A percentile compares a stretch with the other conserved stretches of the same genome.
Conservation (phyloP, 208 protist genomes). For the Wallacemonas collosoma region DNA sequence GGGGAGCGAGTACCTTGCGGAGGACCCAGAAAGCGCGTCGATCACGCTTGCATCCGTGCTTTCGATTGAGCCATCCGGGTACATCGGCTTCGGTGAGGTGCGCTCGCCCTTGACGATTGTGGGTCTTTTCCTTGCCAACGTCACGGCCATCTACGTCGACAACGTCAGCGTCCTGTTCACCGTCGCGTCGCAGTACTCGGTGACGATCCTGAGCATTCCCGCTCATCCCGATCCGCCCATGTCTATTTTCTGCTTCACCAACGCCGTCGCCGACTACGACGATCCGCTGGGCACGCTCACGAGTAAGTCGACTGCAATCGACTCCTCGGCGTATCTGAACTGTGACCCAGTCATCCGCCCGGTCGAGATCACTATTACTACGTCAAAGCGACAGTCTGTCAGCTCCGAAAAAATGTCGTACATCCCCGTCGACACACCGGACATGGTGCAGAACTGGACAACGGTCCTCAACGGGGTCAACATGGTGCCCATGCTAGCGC, state of each 20-base stretch:
- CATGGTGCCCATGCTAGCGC: conserved; percentile 27
- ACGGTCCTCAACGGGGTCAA: conserved; percentile 35
- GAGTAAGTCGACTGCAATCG: neutral
- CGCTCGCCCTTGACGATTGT: conserved; percentile 33
- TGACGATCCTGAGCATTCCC: conserved; percentile 27
- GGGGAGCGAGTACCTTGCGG: neutral
- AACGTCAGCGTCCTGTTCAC: conserved; percentile 21
- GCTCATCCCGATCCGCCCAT: conserved; percentile 20
- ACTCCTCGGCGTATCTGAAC: conserved; percentile 4
- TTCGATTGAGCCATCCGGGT: conserved; percentile 34
- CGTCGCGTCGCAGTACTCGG: conserved; percentile 25
- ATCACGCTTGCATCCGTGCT: conserved; percentile 18
- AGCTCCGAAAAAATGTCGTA: neutral
- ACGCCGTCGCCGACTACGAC: neutral
- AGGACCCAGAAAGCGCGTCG: neutral
- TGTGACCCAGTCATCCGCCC: neutral
- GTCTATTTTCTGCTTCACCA: conserved; percentile 18
- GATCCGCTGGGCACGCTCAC: neutral
- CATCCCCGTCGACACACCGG: neutral
- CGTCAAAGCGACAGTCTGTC: neutral
- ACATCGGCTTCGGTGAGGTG: conserved; percentile 40
- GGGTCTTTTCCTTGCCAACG: conserved; percentile 24
- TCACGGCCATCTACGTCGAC: conserved; percentile 30
- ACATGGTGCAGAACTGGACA: neutral
- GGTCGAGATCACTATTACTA: conserved; percentile 28